phyloP scores from a whole-genome alignment of 495 filamentous ascomycete species.

The Hypoxylon cercidicola region DNA sequence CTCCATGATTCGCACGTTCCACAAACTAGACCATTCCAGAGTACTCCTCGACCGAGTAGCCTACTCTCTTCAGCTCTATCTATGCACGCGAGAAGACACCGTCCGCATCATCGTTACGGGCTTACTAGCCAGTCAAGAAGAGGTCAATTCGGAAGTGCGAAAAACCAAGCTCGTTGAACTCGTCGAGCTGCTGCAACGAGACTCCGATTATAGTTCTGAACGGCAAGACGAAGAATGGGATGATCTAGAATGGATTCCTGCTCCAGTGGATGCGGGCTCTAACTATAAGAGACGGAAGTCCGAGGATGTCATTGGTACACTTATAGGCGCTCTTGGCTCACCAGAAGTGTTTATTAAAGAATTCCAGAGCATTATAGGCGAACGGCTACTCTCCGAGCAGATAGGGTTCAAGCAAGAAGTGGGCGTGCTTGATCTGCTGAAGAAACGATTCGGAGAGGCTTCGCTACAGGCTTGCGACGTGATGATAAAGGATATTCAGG shows the following conservation, averaged over 20 bases:
- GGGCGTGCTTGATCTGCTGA: constrained; percentile 84
- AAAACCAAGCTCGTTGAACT: constrained; percentile 72
- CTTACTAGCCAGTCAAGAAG: constrained; percentile 74
- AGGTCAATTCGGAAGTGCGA: constrained; percentile 56
- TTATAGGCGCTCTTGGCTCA: constrained; percentile 87
- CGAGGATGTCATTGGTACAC: constrained; percentile 89
- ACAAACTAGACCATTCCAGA: constrained; percentile 87
- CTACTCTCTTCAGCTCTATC: constrained; percentile 81
- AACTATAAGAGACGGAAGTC: constrained; percentile 90
- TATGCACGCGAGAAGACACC: constrained; percentile 94
- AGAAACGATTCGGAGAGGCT: constrained; percentile 85
- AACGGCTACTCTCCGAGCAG: constrained; percentile 79
- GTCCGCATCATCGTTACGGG: constrained; percentile 87
- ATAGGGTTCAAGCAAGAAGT: constrained; percentile 77
- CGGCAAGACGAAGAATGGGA: constrained; percentile 72
- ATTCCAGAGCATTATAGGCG: constrained; percentile 84
- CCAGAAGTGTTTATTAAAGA: constrained; percentile 93
- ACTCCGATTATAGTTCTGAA: constrained; percentile 62
- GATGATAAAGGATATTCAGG: constrained; percentile 94
- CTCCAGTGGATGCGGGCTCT: constrained; percentile 90
- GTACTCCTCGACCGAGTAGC: constrained; percentile 90
- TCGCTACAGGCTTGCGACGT: constrained; percentile 92
- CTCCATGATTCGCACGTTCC: constrained; percentile 88
- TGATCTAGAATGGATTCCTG: constrained; percentile 90
- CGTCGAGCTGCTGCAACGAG: constrained; percentile 71